phyloP scores from a whole-genome alignment of 352 stramenopile species.

The Phytophthora megakarya region DNA sequence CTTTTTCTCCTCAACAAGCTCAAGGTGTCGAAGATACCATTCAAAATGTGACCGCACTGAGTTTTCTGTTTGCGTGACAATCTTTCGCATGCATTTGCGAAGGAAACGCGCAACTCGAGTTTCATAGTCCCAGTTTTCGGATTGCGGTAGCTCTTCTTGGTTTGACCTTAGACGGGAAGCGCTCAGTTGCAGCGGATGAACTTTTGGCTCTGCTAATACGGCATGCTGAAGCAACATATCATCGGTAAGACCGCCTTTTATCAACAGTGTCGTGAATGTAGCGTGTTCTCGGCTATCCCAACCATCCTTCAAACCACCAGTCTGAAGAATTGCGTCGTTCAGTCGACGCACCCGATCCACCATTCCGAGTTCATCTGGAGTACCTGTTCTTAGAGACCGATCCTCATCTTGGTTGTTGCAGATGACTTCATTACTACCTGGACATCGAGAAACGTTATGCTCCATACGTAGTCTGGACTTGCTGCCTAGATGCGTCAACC shows the following conservation, averaged over 20 bases:
- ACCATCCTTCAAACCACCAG: constrained; percentile 54
- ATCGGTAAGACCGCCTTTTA: constrained; percentile 55
- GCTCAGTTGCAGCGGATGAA: not conserved
- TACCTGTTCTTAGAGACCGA: not conserved
- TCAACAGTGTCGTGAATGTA: constrained; percentile 46
- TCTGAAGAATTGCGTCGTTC: constrained; percentile 59
- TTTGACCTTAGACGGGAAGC: constrained; percentile 19
- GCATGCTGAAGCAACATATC: constrained; percentile 43
- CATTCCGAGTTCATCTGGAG: constrained; percentile 39
- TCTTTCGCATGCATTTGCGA: constrained; percentile 50
- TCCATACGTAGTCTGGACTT: constrained; percentile 2
- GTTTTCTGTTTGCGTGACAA: constrained; percentile 60
- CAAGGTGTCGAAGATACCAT: constrained; percentile 67
- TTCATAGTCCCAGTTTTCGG: constrained; percentile 42
- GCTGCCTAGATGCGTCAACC: constrained; percentile 4
- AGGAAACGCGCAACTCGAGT: constrained; percentile 51
- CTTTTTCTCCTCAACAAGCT: constrained; percentile 68
- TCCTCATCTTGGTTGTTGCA: constrained; percentile 14
- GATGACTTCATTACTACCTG: not conserved
- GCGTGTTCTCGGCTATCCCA: constrained; percentile 68
- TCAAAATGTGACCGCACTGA: constrained; percentile 66
- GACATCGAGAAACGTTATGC: not conserved
- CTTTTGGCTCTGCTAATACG: not conserved
- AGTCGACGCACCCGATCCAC: constrained; percentile 53
- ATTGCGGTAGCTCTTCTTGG: constrained; percentile 1